Conservation (phyloP, 2,329 filamentous ascomycete genomes). For the Phialophora tarda region DNA sequence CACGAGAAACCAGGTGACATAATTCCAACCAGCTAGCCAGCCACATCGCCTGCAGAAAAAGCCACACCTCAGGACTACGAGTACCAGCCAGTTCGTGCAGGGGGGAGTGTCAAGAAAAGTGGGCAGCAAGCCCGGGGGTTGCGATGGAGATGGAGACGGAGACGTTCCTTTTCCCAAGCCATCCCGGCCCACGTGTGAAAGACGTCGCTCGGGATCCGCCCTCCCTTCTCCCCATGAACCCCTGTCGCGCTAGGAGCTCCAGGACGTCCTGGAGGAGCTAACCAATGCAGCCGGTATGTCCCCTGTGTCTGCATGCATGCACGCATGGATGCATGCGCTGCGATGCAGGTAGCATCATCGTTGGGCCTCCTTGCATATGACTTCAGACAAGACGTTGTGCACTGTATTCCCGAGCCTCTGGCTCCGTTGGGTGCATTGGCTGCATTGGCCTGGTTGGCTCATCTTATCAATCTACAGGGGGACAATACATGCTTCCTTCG, state of each 20-base stretch:
- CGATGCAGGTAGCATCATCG: slow-evolving; percentile 9
- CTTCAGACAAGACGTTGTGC: background rate
- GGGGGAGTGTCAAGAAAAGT: background rate
- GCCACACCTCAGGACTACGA: too few relatives aligned
- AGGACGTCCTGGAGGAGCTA: too few relatives aligned
- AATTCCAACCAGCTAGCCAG: too few relatives aligned
- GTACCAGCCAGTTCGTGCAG: too few relatives aligned
- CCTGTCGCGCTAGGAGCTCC: background rate
- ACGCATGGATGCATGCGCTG: background rate
- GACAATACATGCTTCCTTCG: too few relatives aligned
- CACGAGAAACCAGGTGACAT: background rate
- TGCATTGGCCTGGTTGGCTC: too few relatives aligned
- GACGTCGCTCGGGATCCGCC: background rate
- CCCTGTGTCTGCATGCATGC: too few relatives aligned
- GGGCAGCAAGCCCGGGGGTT: background rate
- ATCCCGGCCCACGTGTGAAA: background rate
- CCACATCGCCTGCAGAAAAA: too few relatives aligned
- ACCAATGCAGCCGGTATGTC: background rate
- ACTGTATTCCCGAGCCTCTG: background rate
- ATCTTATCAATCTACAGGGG: too few relatives aligned
- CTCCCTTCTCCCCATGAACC: slow-evolving; percentile 1
- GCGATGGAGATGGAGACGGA: background rate
- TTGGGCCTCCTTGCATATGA: slow-evolving; percentile 18
- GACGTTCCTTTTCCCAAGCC: background rate
- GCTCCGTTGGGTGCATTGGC: background rate